phyloP scores from a whole-genome alignment of 192 early-diverging fungal genomes.

The Umbelopsis isabellina region DNA sequence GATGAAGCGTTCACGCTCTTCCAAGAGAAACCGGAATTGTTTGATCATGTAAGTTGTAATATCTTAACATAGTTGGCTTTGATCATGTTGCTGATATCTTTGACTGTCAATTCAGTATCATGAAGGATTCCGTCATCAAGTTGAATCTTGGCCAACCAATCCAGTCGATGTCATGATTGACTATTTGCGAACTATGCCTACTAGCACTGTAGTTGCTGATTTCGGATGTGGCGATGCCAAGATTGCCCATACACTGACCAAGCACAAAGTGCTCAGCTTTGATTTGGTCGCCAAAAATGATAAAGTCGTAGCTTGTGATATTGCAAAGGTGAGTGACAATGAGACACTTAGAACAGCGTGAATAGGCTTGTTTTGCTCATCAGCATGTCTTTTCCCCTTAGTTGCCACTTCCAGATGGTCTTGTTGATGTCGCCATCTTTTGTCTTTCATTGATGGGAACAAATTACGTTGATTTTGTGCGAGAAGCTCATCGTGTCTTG shows the following conservation, averaged over 20 bases:
- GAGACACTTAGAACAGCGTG: background rate
- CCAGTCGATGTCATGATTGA: constrained; percentile 87
- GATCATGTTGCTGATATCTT: background rate
- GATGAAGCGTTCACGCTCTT: constrained; percentile 77
- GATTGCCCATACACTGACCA: constrained; percentile 69
- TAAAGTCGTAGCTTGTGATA: constrained; percentile 89
- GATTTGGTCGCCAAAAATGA: constrained; percentile 85
- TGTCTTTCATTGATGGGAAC: constrained; percentile 97
- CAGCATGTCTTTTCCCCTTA: constrained; percentile 6
- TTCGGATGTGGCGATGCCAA: constrained; percentile 96
- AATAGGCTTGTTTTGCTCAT: background rate
- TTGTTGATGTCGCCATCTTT: constrained; percentile 87
- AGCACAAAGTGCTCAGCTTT: constrained; percentile 80
- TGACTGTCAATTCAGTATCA: constrained; percentile 69
- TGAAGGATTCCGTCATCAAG: constrained; percentile 89
- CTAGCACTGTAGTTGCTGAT: constrained; percentile 77
- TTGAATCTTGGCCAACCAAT: constrained; percentile 91
- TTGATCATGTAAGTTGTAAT: constrained; percentile 68
- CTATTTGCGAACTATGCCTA: constrained; percentile 57
- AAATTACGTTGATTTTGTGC: constrained; percentile 89
- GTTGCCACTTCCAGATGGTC: constrained; percentile 67
- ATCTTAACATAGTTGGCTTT: background rate
- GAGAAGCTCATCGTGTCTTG: constrained; percentile 86
- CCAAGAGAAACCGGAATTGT: constrained; percentile 82
- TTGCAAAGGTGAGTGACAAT: constrained; percentile 62